Conservation (phyloP, 371 early-diverging fungal genomes). For the Haplosporangium sp. region DNA sequence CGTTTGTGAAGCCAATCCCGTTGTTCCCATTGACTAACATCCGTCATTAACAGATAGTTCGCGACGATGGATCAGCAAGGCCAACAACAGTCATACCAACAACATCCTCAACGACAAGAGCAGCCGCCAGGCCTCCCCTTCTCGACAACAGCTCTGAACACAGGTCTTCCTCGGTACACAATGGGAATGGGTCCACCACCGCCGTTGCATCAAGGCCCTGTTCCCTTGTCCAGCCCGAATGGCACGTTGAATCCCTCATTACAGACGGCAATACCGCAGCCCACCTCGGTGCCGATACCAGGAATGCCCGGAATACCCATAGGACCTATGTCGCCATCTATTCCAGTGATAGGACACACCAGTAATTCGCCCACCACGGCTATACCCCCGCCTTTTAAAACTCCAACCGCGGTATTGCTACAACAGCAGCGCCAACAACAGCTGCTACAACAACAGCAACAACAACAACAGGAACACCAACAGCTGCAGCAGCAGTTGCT, state of each 20-base stretch:
- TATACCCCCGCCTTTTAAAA: constrained; percentile 7
- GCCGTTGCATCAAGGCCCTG: background rate
- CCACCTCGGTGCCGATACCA: background rate
- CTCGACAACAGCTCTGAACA: too few relatives aligned
- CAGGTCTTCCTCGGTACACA: background rate
- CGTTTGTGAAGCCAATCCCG: too few relatives aligned
- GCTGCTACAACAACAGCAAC: constrained; percentile 13
- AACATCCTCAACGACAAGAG: constrained; percentile 9
- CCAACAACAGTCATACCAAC: constrained; percentile 30
- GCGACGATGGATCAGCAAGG: constrained; percentile 27
- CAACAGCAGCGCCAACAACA: constrained; percentile 30
- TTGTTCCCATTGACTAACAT: too few relatives aligned
- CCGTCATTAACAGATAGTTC: background rate
- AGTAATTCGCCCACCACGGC: constrained; percentile 6
- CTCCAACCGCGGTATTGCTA: constrained; percentile 19
- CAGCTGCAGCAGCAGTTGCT: constrained; percentile 14
- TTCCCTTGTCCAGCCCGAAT: background rate
- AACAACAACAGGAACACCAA: constrained; percentile 12
- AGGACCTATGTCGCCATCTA: too few relatives aligned
- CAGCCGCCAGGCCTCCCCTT: too few relatives aligned
- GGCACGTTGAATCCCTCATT: too few relatives aligned
- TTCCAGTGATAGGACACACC: background rate
- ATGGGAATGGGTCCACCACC: background rate
- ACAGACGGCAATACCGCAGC: background rate
- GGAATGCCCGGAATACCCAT: too few relatives aligned